Base-by-base conservation (phyloP, 768 basidiomycete genomes). In the Russula vinacea region DNA sequence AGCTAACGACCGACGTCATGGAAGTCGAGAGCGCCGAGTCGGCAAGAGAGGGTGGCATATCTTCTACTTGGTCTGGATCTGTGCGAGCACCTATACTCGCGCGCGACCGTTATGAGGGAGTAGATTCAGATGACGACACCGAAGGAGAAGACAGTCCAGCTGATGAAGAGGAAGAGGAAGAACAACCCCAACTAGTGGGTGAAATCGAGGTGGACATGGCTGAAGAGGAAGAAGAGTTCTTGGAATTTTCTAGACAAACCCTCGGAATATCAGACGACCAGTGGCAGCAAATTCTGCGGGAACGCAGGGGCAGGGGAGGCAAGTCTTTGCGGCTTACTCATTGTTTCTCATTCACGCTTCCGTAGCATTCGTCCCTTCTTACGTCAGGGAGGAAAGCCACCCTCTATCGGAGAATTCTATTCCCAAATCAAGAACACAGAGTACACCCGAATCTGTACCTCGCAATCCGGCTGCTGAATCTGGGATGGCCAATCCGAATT, bases 161-260 rank as follows among this genome's bases (percentile, higher is more conserved):
- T 1, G 84, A 83, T 56, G 76, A 73, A 10, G 89, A 89, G 60
- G 83, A 81, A 5, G 93, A 90, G 47, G 90, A 92, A 60, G 92
- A 94, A 55, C 78, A 78, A n/a, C 92, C 93, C 0, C 86, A 89
- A 69, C 81, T 95, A 3, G 85, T 91, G 2, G 91, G 88, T 17
- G 90, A 94, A 24, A 76, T 93, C 4, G 94, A 94, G 70, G 81
- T 94, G 39, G 89, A 97, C 68, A 96, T 98, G 93, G 84, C 80
- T 1, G 88, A 92, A 69, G 97, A 99, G 75, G 84, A 92, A 75
- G 93, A 90, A 69, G 96, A 97, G 69, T 99, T 98, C 68, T 76
- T 99, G 35, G 90, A 93, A 75, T 99, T 99, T 74, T 90, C 97
- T 14, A 85, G 93, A 52, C 92, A 98, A 70, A 85, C 90, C 5